phyloP scores from a whole-genome alignment of 495 filamentous ascomycete species.

The Hypoxylon subgilvum region DNA sequence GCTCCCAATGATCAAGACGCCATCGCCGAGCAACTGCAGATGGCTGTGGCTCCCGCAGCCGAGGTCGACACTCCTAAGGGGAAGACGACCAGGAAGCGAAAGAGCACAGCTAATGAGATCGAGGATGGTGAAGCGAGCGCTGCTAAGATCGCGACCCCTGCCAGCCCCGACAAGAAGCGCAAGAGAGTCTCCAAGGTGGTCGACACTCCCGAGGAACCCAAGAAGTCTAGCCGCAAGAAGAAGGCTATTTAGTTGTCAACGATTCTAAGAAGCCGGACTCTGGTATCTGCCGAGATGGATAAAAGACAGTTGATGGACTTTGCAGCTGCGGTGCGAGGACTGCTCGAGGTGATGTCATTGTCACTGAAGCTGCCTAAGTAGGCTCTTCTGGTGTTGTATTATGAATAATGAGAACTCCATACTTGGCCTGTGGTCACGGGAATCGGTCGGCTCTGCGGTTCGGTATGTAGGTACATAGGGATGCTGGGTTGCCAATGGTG shows the following conservation, averaged over 20 bases:
- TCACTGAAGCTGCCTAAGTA: not conserved
- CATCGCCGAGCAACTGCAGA: conserved; percentile 62
- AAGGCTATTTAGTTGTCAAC: conserved; percentile 22
- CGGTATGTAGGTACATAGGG: too few relatives aligned
- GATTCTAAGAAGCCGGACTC: not conserved
- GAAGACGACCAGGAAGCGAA: conserved; percentile 53
- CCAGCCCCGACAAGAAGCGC: conserved; percentile 69
- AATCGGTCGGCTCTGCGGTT: not conserved
- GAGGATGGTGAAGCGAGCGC: conserved; percentile 47
- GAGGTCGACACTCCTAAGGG: conserved; percentile 58
- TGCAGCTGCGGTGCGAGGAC: too few relatives aligned
- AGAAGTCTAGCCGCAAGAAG: conserved; percentile 62
- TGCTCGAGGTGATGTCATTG: not conserved
- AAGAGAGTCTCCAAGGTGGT: conserved; percentile 60
- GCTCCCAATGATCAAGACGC: conserved; percentile 63
- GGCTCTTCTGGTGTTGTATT: conserved; percentile 27
- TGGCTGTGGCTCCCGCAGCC: conserved; percentile 43
- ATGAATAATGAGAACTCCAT: conserved; percentile 26
- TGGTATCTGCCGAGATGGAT: too few relatives aligned
- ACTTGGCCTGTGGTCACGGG: not conserved
- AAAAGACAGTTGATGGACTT: too few relatives aligned
- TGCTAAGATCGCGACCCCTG: conserved; percentile 59
- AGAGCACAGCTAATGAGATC: conserved; percentile 58
- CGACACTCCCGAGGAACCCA: conserved; percentile 54
- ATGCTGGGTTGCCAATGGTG: conserved; percentile 4